Evolutionary conservation across 306 rosid species (phyloP), one percentile per base, ranked within the genome.

Genomic region (Begonia peltatifolia): DNA sequence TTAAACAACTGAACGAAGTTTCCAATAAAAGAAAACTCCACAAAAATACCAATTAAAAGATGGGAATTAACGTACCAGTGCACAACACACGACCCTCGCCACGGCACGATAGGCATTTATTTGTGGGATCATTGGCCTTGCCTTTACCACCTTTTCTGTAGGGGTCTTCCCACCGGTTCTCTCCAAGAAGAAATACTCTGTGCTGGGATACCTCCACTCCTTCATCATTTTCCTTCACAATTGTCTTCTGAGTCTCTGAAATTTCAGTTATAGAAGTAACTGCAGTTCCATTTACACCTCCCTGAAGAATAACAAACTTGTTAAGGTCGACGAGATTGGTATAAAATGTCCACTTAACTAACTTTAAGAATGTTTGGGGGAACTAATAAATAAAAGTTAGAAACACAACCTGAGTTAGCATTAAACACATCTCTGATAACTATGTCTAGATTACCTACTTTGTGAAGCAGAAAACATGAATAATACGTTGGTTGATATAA

Each of bases 131-230:
- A 42, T 60, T 76, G 13, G 67, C 56, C 63, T 75, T 82, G 58
- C 60, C 52, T 55, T 54, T 70, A 43, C 61, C 67, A 53, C 36
- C 68, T 55, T 69, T 52, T 54, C 57, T 73, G 46, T 65, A 77
- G 59, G 99, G 80, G 35, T 90, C 94, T 79, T 90, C 99, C 95
- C 95, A 86, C 46, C 99, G 74, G 60, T 86, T 90, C 72, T 86
- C 95, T 61, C 97, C 97, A 0, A 90, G 70, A 50, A 90, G 97
- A 63, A 80, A 90, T 67, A 90, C 97, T 61, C 94, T 60, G 17
- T 35, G 87, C 15, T 68, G 63, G 43, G 80, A 60, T 35, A 55
- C 62, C 43, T 70, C 75, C 41, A 62, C 65, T 54, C 49, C 79
- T 54, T 51, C 73, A 30, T 62, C 79, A 15, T 68, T 63, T 60